Base-by-base conservation (phyloP, 2,329 filamentous ascomycete species). In the Aspergillus sp. region DNA sequence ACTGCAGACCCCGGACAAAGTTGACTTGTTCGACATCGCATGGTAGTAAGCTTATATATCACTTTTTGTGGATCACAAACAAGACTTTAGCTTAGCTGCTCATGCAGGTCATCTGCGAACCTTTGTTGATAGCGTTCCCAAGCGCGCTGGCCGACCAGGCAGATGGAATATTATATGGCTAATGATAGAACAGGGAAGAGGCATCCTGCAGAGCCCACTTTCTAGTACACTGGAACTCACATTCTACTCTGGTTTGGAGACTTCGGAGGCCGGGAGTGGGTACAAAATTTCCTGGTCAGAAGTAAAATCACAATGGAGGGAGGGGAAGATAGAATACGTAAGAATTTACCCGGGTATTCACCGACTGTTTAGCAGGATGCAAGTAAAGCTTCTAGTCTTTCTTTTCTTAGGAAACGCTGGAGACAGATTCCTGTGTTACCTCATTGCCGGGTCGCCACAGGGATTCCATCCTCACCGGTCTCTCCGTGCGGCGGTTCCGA, bases 41-140 rank as follows among this genome's bases (percentile, higher is more conserved):
- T 59, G 27, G 48, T 56, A 32, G 56, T 52, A 42, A 50, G 36
- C 21, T 47, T 60, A 64, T 60, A 62, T 59, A 60, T 67, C 65
- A 64, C 60, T 61, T 64, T 56, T 41, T 36, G 42, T 42, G 36
- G 38, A 3, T 19, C 23, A 23, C 52, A 39, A 19, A n/a, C 36
- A 10, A 49, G 49, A 38, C 60, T 57, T 59, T 62, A 48, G 51
- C 57, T 60, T 42, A 44, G 25, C 17, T 56, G 36, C 38, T 41
- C 11, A 50, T 44, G 50, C 48, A 55, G 17, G 21, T 21, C 41
- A 42, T 38, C 50, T 60, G 51, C 56, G 60, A 62, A 62, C 49
- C 44, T 60, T 56, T 39, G 23, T 49, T 41, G 50, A 57, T 30
- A 17, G 54, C 30, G 36, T n/a, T 19, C n/a, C 10, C 32, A 54